Percentiles rank a stretch among this genome's conserved stretches.
Conservation (phyloP, 441 rosid species). For the Gossypium lobatum region DNA sequence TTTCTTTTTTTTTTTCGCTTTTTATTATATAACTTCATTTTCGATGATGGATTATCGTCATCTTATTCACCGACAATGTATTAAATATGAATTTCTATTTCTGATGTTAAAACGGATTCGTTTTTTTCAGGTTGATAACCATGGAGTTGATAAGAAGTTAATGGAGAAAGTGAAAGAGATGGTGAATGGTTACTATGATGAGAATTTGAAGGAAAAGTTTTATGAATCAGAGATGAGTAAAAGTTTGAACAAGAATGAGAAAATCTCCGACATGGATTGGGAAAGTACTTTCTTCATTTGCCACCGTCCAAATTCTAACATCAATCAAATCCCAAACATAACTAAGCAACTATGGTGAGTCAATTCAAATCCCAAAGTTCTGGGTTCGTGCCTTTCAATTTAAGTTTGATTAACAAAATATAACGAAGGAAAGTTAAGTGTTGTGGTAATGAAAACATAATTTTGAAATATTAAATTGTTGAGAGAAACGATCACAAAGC, state of each 20-base stretch:
- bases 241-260: constrained; percentile 31
- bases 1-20: too few species aligned
- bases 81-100: background rate
- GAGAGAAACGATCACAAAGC: too few species aligned
- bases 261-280: constrained; percentile 57
- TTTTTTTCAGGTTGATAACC: constrained; percentile 66
- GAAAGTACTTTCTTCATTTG: constrained; percentile 72
- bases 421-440: too few species aligned
- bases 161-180: constrained; percentile 70
- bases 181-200: constrained; percentile 62
- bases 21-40: too few species aligned
- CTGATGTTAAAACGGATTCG: background rate
- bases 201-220: constrained; percentile 50
- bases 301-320: constrained; percentile 64
- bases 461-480: too few species aligned
- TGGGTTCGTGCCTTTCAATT: too few species aligned
- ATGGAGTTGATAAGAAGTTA: constrained; percentile 55
- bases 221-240: constrained; percentile 57
- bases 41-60: too few species aligned
- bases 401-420: too few species aligned
- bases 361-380: constrained; percentile 21
- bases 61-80: too few species aligned
- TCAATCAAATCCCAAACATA: constrained; percentile 46
- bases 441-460: too few species aligned
- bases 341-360: constrained; percentile 60